Conservation (phyloP, 192 early-diverging fungal species). For the Lobosporangium transversale region DNA sequence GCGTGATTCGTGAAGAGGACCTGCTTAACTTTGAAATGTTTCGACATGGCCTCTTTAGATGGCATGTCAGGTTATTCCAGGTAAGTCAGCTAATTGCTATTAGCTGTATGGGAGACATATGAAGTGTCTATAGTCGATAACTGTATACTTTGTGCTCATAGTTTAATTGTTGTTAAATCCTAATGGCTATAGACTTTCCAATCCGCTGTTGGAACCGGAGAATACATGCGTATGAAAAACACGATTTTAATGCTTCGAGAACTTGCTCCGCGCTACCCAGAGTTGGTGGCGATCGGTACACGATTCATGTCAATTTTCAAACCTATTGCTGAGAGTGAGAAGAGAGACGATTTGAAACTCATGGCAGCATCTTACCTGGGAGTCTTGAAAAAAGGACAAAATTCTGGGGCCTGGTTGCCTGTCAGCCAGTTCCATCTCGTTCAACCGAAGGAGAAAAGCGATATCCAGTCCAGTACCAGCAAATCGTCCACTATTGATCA, state of each 20-base stretch:
- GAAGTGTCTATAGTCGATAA: too few species aligned
- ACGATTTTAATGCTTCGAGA: constrained; percentile 76
- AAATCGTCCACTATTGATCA: too few species aligned
- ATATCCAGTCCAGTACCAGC: too few species aligned
- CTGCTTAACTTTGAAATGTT: constrained; percentile 70
- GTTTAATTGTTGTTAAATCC: background rate
- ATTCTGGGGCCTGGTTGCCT: constrained; percentile 22
- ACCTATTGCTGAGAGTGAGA: constrained; percentile 64
- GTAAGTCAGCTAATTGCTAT: too few species aligned
- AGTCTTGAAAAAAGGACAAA: constrained; percentile 34
- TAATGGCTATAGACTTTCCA: constrained; percentile 35
- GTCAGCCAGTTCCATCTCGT: constrained; percentile 29
- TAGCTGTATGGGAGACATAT: too few species aligned
- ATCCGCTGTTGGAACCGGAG: constrained; percentile 61
- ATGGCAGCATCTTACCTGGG: constrained; percentile 69
- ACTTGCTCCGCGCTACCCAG: constrained; percentile 70
- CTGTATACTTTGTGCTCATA: too few species aligned
- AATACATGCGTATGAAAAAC: constrained; percentile 81
- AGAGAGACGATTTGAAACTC: constrained; percentile 75
- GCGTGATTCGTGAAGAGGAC: constrained; percentile 56
- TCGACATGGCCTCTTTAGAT: constrained; percentile 71
- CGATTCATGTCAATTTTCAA: constrained; percentile 55
- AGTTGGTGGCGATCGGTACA: constrained; percentile 64
- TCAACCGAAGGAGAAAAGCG: too few species aligned
- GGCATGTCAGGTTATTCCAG: constrained; percentile 70